Percentiles rank a stretch among this genome's conserved stretches.
Evolutionary conservation across 1,284 basidiomycete species (phyloP).

Genomic region (Malassezia caprae): DNA sequence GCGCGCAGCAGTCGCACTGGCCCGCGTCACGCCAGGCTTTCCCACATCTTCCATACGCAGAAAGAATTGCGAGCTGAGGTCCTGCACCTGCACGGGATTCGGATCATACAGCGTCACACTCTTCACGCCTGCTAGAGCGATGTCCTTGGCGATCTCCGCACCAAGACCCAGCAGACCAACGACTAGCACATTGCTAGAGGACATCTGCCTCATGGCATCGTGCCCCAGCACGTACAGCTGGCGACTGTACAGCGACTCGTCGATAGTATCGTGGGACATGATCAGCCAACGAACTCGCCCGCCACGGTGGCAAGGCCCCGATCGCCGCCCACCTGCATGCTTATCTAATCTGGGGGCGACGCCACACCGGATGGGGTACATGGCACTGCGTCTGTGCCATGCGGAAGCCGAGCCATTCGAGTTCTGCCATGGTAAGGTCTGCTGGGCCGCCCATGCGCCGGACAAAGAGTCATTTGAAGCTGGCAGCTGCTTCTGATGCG

Average conservation of each 20-base stretch:
- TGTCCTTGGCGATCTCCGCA: slow-evolving; percentile 91
- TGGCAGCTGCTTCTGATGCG: not conserved
- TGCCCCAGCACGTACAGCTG: slow-evolving; percentile 48
- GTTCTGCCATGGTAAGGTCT: not conserved
- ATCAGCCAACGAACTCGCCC: not conserved
- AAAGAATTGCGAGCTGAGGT: slow-evolving; percentile 94
- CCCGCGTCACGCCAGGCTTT: slow-evolving; percentile 59
- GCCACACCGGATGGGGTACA: not conserved
- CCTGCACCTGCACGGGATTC: slow-evolving; percentile 70
- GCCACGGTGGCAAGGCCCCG: not conserved
- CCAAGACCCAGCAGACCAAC: slow-evolving; percentile 87
- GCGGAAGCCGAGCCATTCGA: not conserved
- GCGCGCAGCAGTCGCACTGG: slow-evolving; percentile 73
- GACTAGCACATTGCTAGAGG: slow-evolving; percentile 85
- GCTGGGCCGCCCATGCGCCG: not conserved
- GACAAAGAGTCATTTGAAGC: not conserved
- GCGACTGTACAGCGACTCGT: slow-evolving; percentile 41
- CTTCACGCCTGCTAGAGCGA: slow-evolving; percentile 91
- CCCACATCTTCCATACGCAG: slow-evolving; percentile 78
- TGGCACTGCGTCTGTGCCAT: not conserved
- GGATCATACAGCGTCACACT: slow-evolving; percentile 94
- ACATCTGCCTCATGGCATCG: slow-evolving; percentile 96
- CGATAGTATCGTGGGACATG: slow-evolving; percentile 19
- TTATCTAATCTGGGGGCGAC: not conserved
- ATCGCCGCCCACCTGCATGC: not conserved